A percentile compares a stretch with the other conserved stretches of the same genome.
Evolutionary conservation across 352 stramenopile species (phyloP).

Genomic region (Pythium guiyangense): DNA sequence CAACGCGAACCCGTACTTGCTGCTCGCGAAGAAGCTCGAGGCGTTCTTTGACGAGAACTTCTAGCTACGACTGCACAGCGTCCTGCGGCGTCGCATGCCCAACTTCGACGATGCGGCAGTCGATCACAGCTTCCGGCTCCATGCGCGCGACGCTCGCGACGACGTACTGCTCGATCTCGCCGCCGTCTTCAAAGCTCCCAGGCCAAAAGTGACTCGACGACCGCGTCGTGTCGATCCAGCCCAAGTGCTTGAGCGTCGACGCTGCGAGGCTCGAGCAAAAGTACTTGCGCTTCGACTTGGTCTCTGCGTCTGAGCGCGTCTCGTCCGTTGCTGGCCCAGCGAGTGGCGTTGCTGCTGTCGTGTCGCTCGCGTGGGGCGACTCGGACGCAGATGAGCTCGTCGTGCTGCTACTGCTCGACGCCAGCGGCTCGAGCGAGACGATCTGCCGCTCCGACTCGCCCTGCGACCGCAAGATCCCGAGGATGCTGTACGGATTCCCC

Average conservation of each 20-base stretch:
- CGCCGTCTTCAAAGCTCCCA: slow-evolving; percentile 76
- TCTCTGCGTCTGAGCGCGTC: too few species aligned
- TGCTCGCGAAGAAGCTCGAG: slow-evolving; percentile 72
- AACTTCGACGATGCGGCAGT: slow-evolving; percentile 83
- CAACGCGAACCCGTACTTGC: slow-evolving; percentile 76
- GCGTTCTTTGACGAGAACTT: slow-evolving; percentile 78
- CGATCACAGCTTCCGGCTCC: slow-evolving; percentile 57
- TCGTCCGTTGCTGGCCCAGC: slow-evolving; percentile 5
- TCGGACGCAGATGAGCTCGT: neutral
- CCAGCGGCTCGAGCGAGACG: neutral
- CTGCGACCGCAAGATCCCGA: slow-evolving; percentile 57
- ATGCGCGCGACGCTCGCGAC: slow-evolving; percentile 30
- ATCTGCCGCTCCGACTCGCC: slow-evolving; percentile 44
- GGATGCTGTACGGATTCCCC: slow-evolving; percentile 82
- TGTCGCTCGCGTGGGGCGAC: neutral
- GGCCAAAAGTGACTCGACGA: slow-evolving; percentile 81
- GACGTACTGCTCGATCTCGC: slow-evolving; percentile 66
- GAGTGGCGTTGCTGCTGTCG: neutral
- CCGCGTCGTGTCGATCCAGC: slow-evolving; percentile 65
- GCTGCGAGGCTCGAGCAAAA: slow-evolving; percentile 84
- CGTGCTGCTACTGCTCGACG: neutral
- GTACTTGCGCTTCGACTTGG: slow-evolving; percentile 58
- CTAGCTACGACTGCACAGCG: slow-evolving; percentile 15
- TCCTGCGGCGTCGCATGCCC: slow-evolving; percentile 41
- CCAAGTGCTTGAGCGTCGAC: slow-evolving; percentile 71